phyloP scores from a whole-genome alignment of 306 rosid species.

The Citrullus amarus region DNA sequence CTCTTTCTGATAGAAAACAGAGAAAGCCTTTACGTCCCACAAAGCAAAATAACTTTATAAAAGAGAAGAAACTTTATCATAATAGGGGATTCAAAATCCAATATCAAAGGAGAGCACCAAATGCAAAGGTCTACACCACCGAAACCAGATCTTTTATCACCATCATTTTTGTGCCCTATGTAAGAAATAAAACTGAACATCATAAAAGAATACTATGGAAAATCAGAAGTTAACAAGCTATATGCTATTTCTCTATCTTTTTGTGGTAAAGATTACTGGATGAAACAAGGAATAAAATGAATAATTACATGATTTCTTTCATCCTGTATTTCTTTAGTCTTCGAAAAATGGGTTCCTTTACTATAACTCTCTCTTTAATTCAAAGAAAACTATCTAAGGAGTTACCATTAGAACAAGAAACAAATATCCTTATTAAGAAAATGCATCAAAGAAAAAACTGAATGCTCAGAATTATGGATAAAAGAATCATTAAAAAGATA shows the following conservation, averaged over 20 bases:
- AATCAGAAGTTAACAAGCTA: neutral
- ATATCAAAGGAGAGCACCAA: neutral
- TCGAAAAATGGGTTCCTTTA: neutral
- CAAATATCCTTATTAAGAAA: neutral
- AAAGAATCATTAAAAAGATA: neutral
- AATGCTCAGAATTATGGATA: neutral
- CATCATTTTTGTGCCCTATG: neutral
- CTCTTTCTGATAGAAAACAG: constrained; percentile 1
- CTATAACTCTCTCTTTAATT: neutral
- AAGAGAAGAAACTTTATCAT: neutral
- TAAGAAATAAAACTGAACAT: neutral
- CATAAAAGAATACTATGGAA: neutral
- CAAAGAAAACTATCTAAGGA: neutral
- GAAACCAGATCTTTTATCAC: neutral
- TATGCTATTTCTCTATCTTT: neutral
- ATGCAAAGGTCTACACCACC: neutral
- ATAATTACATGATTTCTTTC: neutral
- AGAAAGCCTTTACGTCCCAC: neutral
- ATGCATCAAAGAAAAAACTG: neutral
- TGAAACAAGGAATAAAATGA: neutral
- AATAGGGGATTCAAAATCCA: neutral
- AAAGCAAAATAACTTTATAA: neutral
- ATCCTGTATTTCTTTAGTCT: neutral
- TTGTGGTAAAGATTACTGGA: neutral
- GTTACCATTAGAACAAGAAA: neutral